These are phyloP conservation scores for Phaffomyces opuntiae DNA, from an alignment of 805 yeast genomes.

Conservation along the genomic window DNA sequence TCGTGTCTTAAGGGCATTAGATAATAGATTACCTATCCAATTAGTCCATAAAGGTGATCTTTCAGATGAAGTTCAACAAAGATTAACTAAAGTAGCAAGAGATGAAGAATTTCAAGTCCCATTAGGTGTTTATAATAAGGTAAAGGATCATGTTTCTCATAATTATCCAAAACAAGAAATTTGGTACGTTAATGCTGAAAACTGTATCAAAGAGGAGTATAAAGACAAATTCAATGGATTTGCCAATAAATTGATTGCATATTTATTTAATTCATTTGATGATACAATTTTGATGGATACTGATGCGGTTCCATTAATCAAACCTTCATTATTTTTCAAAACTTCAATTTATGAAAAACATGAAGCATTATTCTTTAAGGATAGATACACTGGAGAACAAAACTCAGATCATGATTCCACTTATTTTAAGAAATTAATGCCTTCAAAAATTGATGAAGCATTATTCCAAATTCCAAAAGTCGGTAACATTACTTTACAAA, in stretches of 20 bases:
- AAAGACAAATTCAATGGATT: constrained; percentile 31
- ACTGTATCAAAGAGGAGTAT: constrained; percentile 21
- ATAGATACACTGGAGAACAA: constrained; percentile 18
- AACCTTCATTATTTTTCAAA: constrained; percentile 29
- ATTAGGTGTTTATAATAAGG: constrained; percentile 18
- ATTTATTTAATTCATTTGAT: constrained; percentile 38
- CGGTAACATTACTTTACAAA: constrained; percentile 12
- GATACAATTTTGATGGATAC: constrained; percentile 44
- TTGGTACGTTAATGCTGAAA: constrained; percentile 30
- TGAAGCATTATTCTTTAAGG: constrained; percentile 39
- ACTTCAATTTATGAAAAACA: constrained; percentile 27
- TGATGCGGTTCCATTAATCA: constrained; percentile 37
- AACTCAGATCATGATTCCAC: constrained; percentile 23
- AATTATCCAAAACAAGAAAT: constrained; percentile 26
- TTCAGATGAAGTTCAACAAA: constrained; percentile 28
- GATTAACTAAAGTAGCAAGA: constrained; percentile 31
- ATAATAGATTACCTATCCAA: constrained; percentile 34
- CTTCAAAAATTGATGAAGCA: constrained; percentile 23
- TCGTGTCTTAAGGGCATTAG: constrained; percentile 32
- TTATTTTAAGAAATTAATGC: constrained; percentile 31
- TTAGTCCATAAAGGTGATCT: constrained; percentile 33
- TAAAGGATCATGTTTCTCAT: constrained; percentile 19
- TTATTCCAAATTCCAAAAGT: constrained; percentile 14
- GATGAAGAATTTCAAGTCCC: constrained; percentile 26
- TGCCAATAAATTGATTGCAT: constrained; percentile 40